Base-by-base conservation (phyloP, 306 rosid species). In the Cyamopsis tetragonoloba region DNA sequence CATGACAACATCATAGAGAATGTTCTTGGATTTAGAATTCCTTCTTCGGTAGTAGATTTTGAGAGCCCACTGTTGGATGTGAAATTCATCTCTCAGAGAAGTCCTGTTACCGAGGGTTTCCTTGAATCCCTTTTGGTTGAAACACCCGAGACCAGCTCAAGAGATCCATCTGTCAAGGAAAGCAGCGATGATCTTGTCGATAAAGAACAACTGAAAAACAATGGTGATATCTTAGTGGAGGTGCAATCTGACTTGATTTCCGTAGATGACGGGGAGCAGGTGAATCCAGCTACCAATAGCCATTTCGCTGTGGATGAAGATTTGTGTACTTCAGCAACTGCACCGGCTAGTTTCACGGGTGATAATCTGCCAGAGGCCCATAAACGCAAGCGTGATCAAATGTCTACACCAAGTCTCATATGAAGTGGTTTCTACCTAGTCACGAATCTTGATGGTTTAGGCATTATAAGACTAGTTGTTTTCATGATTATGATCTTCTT, bases 11-110 rank as follows among this genome's bases (percentile, higher is more conserved):
- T 79, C 32, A 71, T 93, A 68, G 78, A 56, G 77, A 85, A 83
- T 49, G 81, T 85, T 68, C 87, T 88, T 59, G 92, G 82, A 66
- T 70, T 82, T 84, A 73, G 88, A 26, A 64, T 41, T n/a, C 56
- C 86, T 19, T 69, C 84, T 41, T 70, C 87, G 3, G 49, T 27
- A 62, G 84, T 90, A 54, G 81, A 95, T 81, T 95, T 88, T 34
- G 75, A 85, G 31, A 60, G 43, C 70, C 79, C 95, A 46, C 79
- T 95, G 24, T 69, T 88, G 85, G 96, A 93, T 76, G 97, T 90
- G 53, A 75, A 82, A 68, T 90, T 95, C 56, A 43, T 55, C 51
- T 75, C 95, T 47, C 74, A 63, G 60, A 79, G 38, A 13, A 70
- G 62, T 60, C 65, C 61, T 10, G 37, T 1, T 23, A 27, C 74